Evolutionary conservation across 345 rosid species (phyloP).

Genomic region (Populus davidiana): DNA sequence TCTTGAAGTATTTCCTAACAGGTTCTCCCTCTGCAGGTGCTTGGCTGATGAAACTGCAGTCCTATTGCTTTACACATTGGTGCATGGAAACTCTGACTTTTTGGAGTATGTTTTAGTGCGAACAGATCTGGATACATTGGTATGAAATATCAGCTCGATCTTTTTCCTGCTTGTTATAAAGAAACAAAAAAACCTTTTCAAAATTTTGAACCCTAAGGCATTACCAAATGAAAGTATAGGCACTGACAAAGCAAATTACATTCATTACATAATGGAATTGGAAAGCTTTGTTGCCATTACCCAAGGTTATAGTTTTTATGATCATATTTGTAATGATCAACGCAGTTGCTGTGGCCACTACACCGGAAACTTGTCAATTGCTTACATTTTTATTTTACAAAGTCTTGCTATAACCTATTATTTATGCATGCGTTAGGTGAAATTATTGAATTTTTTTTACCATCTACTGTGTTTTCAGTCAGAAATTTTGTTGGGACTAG

Average conservation of each 20-base stretch:
- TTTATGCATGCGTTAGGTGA: background rate
- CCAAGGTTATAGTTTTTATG: background rate
- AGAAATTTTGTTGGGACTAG: background rate
- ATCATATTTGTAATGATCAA: background rate
- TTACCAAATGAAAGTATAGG: background rate
- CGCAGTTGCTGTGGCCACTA: background rate
- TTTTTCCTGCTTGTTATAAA: background rate
- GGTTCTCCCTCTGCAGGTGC: slow-evolving; percentile 53
- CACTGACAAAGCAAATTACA: background rate
- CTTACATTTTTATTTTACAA: background rate
- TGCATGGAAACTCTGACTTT: slow-evolving; percentile 88
- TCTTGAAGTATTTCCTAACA: slow-evolving; percentile 4
- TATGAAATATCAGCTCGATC: slow-evolving; percentile 34
- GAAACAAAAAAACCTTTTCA: too few species aligned
- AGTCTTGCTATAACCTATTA: background rate
- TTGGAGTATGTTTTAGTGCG: slow-evolving; percentile 96
- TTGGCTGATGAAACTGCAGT: slow-evolving; percentile 90
- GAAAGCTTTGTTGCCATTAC: background rate
- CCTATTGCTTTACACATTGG: slow-evolving; percentile 80
- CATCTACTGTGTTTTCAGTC: background rate
- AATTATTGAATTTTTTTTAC: background rate
- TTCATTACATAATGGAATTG: background rate
- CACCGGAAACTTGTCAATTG: background rate
- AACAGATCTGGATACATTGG: slow-evolving; percentile 95
- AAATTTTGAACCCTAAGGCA: background rate